A percentile compares a stretch with the other conserved stretches of the same genome.
Evolutionary conservation across 352 stramenopile species (phyloP).

Genomic region (Discostella stelligera): DNA sequence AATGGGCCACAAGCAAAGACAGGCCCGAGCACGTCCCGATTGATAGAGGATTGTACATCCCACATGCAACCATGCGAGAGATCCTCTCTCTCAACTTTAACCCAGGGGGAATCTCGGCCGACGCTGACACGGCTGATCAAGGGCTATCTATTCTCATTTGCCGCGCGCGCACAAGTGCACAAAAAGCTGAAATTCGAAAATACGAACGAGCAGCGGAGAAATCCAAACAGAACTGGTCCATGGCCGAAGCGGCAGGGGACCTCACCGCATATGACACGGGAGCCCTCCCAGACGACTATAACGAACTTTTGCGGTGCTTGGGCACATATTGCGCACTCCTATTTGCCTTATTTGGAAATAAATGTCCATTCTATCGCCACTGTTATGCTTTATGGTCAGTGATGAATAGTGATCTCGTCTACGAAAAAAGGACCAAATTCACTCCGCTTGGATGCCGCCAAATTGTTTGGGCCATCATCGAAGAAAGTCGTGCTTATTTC

Average conservation of each 20-base stretch:
- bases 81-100: not conserved
- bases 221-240: not conserved
- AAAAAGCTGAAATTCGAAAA: too few species aligned
- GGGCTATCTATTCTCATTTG: not conserved
- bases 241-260: not conserved
- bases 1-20: not conserved
- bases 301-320: not conserved
- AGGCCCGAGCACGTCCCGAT: not conserved
- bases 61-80: not conserved
- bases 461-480: not conserved
- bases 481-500: not conserved
- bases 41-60: not conserved
- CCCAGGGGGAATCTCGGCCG: not conserved
- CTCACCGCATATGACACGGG: not conserved
- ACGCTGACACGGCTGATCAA: not conserved
- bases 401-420: not conserved
- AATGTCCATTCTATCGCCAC: not conserved
- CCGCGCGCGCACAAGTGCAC: too few species aligned
- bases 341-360: not conserved
- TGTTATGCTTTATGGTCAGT: not conserved
- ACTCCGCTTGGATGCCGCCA: not conserved
- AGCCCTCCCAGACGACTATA: not conserved
- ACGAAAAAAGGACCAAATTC: not conserved
- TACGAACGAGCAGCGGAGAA: too few species aligned
- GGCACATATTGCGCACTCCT: not conserved